Percentiles rank a stretch among this genome's conserved stretches.
Evolutionary conservation across 768 basidiomycete species (phyloP).

Genomic region (Pisolithus microcarpus): DNA sequence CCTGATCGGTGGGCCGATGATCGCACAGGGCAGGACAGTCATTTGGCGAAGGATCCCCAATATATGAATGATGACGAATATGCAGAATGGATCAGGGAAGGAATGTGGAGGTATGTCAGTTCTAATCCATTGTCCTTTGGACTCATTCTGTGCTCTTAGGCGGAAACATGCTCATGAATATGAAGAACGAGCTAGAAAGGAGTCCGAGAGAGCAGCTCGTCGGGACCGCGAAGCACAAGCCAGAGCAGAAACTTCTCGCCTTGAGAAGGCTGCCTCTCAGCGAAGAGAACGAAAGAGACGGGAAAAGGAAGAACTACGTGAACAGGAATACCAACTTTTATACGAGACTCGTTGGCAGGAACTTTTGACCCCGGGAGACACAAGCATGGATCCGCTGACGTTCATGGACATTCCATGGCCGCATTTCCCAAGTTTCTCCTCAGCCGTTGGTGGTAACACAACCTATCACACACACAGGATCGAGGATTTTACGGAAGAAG

Average conservation of each 20-base stretch:
- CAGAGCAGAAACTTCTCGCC: slow-evolving; percentile 44
- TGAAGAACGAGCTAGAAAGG: slow-evolving; percentile 51
- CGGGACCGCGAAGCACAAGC: slow-evolving; percentile 47
- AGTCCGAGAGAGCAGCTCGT: slow-evolving; percentile 47
- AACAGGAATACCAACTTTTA: slow-evolving; percentile 40
- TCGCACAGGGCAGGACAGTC: slow-evolving; percentile 32
- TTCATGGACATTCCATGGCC: slow-evolving; percentile 76
- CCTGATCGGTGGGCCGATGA: slow-evolving; percentile 61
- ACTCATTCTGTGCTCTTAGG: slow-evolving; percentile 30
- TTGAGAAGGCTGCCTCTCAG: slow-evolving; percentile 47
- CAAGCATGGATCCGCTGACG: slow-evolving; percentile 26
- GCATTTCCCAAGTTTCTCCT: slow-evolving; percentile 31
- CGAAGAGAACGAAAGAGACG: slow-evolving; percentile 42
- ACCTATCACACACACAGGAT: slow-evolving; percentile 17
- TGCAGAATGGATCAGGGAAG: slow-evolving; percentile 75
- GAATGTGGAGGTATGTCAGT: slow-evolving; percentile 72
- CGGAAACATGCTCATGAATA: slow-evolving; percentile 62
- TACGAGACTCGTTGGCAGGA: slow-evolving; percentile 56
- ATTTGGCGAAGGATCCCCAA: slow-evolving; percentile 35
- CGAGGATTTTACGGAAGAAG: slow-evolving; percentile 49
- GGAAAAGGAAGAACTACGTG: slow-evolving; percentile 39
- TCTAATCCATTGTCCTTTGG: slow-evolving; percentile 1
- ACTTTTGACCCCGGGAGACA: slow-evolving; percentile 31
- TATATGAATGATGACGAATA: slow-evolving; percentile 84
- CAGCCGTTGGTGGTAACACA: slow-evolving; percentile 12